phyloP scores from a whole-genome alignment of 2,329 filamentous ascomycete genomes.

The Fusarium palustre region DNA sequence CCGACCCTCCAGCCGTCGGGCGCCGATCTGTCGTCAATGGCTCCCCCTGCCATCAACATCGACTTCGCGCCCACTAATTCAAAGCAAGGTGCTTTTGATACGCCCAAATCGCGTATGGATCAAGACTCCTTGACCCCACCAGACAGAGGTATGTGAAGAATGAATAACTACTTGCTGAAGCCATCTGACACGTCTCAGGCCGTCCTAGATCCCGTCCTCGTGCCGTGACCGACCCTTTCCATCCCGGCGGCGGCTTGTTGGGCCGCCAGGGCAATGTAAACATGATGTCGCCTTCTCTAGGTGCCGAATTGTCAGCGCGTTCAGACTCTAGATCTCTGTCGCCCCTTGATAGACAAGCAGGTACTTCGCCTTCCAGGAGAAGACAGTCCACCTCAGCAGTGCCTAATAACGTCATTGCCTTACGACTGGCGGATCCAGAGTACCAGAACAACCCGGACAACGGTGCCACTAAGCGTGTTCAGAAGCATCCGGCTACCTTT shows the following conservation, averaged over 20 bases:
- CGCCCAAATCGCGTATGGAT: slow-evolving; percentile 72
- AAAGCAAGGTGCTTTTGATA: slow-evolving; percentile 53
- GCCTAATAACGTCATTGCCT: slow-evolving; percentile 77
- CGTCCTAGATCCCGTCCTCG: slow-evolving; percentile 63
- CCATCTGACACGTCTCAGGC: slow-evolving; percentile 51
- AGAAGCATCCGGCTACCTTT: slow-evolving; percentile 98
- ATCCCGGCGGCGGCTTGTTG: slow-evolving; percentile 57
- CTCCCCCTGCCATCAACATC: slow-evolving; percentile 94
- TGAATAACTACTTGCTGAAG: slow-evolving; percentile 3
- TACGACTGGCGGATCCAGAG: slow-evolving; percentile 89
- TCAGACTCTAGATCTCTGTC: slow-evolving; percentile 68
- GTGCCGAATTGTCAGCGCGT: slow-evolving; percentile 58
- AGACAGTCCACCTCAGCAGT: slow-evolving; percentile 74
- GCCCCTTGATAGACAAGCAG: slow-evolving; percentile 66
- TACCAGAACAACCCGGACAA: slow-evolving; percentile 74
- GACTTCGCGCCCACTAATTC: slow-evolving; percentile 84
- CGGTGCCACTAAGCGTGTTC: slow-evolving; percentile 80
- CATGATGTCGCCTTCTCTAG: slow-evolving; percentile 64
- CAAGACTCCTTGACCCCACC: slow-evolving; percentile 88
- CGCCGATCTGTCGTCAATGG: slow-evolving; percentile 76
- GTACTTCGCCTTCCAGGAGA: slow-evolving; percentile 51
- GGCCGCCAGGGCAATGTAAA: slow-evolving; percentile 56
- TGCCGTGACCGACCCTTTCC: slow-evolving; percentile 71
- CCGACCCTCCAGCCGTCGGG: slow-evolving; percentile 62
- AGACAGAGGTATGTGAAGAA: slow-evolving; percentile 66